Percentiles rank a stretch among this genome's conserved stretches.
phyloP scores from a whole-genome alignment of 1,284 basidiomycete genomes.

The Marasmius tenuissimus region DNA sequence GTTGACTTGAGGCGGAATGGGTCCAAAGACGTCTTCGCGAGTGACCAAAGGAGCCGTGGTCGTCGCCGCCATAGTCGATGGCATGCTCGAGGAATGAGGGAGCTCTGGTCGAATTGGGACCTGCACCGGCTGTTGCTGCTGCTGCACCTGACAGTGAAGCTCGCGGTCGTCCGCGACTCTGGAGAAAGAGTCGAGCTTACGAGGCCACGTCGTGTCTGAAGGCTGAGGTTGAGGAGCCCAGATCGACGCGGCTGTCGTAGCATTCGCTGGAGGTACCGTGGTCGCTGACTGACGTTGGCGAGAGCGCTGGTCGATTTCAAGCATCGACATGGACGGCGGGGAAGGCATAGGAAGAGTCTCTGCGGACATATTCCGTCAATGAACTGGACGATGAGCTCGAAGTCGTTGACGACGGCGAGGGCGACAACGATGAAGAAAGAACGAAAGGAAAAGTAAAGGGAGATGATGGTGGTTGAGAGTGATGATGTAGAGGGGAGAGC shows the following conservation, averaged over 20 bases:
- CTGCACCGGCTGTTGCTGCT: neutral
- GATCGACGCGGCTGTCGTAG: slow-evolving; percentile 44
- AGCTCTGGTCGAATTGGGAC: slow-evolving; percentile 11
- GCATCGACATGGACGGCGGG: neutral
- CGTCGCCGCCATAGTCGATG: neutral
- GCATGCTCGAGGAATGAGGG: slow-evolving; percentile 22
- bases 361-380: neutral
- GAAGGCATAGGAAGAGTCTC: neutral
- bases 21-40: slow-evolving; percentile 66
- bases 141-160: neutral
- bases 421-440: neutral
- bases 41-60: slow-evolving; percentile 27
- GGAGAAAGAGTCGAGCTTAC: slow-evolving; percentile 58
- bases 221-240: slow-evolving; percentile 78
- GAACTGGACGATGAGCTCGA: slow-evolving; percentile 1
- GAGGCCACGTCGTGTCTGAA: slow-evolving; percentile 63
- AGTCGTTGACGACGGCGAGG: neutral
- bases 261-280: neutral
- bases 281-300: neutral
- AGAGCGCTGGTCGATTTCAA: neutral
- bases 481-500: neutral
- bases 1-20: slow-evolving; percentile 17
- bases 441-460: neutral
- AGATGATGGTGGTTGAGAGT: slow-evolving; percentile 1
- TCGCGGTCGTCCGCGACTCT: slow-evolving; percentile 43